Evolutionary conservation across 371 early-diverging fungal genomes (phyloP), one percentile per base, ranked within the genome.

Genomic region (Mortierella sp.): DNA sequence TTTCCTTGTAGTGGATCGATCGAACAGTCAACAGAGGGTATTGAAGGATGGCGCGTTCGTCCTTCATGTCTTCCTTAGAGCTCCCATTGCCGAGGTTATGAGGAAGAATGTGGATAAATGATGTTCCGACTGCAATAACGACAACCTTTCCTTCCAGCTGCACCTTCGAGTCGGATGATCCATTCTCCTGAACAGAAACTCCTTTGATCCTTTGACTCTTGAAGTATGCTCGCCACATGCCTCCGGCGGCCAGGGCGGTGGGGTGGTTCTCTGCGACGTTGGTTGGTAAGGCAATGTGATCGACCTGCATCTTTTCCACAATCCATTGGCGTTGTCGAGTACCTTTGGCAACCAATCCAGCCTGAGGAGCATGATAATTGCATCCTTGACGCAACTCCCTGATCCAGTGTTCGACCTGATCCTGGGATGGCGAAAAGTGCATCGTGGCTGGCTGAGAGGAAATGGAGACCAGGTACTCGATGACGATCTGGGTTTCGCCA

Each of bases 151-250:
- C 34, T 51, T 74, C 76, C 25, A 74, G 22, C 6, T 57, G 60
- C 24, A 68, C 76, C 54, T 74, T 74, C 21, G 49, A 29, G 12
- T 67, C 68, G n/a, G 39, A 3, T 1, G 68, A 10, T 8, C 29
- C 68, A 28, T 17, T 50, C 19, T 68, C 68, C 7, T 46, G 52
- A 16, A 46, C 31, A 1, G 76, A 68, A 13, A 74, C 61, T 8
- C 76, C 76, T 40, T 74, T 74, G 48, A 74, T 74, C 54, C 47
- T 50, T 44, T 74, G 76, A 16, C 31, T 39, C 57, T 57, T 67
- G 41, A 74, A 74, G 54, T 56, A 74, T 2, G 68, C 76, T 12
- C 76, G 59, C 76, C 76, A 74, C 76, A 74, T 74, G 24, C 76
- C 76, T 22, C 76, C 76, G 27, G 76, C 76, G 9, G 68, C 76